Percentiles rank a stretch among this genome's conserved stretches.
These are phyloP conservation scores for Penicilliopsis zonata DNA, from an alignment of 495 filamentous ascomycete genomes.

Conservation along the genomic window DNA sequence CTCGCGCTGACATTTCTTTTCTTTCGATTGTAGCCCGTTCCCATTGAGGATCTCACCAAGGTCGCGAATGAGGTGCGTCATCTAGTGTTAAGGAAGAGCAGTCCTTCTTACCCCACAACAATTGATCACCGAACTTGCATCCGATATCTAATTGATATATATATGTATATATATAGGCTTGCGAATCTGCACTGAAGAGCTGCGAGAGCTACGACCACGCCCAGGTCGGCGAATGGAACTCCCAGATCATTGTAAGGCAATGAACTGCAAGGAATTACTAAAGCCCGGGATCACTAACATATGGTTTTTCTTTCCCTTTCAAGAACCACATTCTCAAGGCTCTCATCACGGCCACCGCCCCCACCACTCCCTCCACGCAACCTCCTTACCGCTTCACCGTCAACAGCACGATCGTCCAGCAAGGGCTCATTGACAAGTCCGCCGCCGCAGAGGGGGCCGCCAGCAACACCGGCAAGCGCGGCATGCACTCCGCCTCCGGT, in stretches of 20 bases:
- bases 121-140: conserved; percentile 1
- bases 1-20: conserved; percentile 7
- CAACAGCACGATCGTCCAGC: conserved; percentile 97
- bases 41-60: conserved; percentile 62
- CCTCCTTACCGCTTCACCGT: conserved; percentile 77
- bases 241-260: conserved; percentile 67
- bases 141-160: conserved; percentile 2
- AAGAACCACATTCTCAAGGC: conserved; percentile 79
- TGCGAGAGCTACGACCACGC: conserved; percentile 71
- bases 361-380: conserved; percentile 30
- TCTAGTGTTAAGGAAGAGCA: neutral
- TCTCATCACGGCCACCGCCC: conserved; percentile 71
- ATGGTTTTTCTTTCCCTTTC: neutral
- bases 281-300: neutral
- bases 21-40: conserved; percentile 51
- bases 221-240: conserved; percentile 75
- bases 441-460: conserved; percentile 22
- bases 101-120: neutral
- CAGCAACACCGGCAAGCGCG: conserved; percentile 61
- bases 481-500: conserved; percentile 91
- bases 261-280: neutral
- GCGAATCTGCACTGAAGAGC: conserved; percentile 59
- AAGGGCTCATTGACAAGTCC: conserved; percentile 39
- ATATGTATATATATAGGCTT: too few relatives aligned
- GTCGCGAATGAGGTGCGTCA: conserved; percentile 68